These are phyloP conservation scores for Tricholoma furcatifolium DNA, from an alignment of 768 basidiomycete genomes.

Conservation along the genomic window DNA sequence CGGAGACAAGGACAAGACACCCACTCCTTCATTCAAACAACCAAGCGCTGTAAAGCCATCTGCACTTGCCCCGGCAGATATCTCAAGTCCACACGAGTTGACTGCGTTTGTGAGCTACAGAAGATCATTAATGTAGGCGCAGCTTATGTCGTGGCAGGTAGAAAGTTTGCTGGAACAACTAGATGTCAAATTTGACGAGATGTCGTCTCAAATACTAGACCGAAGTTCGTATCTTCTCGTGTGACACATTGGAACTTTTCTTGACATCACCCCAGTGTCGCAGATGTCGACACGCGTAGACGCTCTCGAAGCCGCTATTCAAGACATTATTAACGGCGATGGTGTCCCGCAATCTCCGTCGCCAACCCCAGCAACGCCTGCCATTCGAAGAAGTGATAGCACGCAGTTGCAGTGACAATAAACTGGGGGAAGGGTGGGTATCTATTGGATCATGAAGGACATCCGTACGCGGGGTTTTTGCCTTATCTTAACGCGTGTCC, in stretches of 20 bases:
- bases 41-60: slow-evolving; percentile 37
- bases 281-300: slow-evolving; percentile 94
- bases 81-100: slow-evolving; percentile 90
- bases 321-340: slow-evolving; percentile 87
- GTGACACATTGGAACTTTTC: slow-evolving; percentile 7
- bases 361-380: slow-evolving; percentile 34
- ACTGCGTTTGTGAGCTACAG: slow-evolving; percentile 80
- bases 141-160: slow-evolving; percentile 48
- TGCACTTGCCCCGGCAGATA: slow-evolving; percentile 52
- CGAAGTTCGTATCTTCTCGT: slow-evolving; percentile 53
- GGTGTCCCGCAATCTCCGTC: slow-evolving; percentile 64
- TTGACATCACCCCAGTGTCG: slow-evolving; percentile 56
- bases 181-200: slow-evolving; percentile 89
- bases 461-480: neutral
- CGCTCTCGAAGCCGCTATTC: slow-evolving; percentile 84
- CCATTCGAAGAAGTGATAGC: slow-evolving; percentile 44
- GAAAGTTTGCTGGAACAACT: slow-evolving; percentile 86
- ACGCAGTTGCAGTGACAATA: slow-evolving; percentile 12
- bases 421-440: neutral
- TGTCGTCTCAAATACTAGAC: slow-evolving; percentile 87
- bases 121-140: neutral
- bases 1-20: slow-evolving; percentile 51
- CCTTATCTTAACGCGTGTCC: no score
- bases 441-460: neutral
- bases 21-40: slow-evolving; percentile 44